Conservation (phyloP, 768 basidiomycete genomes). For the Serendipita indica region DNA sequence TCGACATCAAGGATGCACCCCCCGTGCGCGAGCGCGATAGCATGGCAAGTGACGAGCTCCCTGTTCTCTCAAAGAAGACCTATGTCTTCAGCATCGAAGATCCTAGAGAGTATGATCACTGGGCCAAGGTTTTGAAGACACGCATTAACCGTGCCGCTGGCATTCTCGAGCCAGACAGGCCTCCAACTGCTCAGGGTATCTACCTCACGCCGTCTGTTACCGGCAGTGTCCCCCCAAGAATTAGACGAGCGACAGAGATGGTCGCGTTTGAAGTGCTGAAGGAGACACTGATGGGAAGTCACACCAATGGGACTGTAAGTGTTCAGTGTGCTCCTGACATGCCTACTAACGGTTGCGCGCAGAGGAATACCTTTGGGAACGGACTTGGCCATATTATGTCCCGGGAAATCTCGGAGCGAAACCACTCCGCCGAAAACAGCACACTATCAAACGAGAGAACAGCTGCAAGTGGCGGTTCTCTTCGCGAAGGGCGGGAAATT, state of each 20-base stretch:
- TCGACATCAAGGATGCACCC: conserved; percentile 58
- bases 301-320: too few species aligned
- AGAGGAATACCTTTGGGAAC: background rate
- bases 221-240: conserved; percentile 23
- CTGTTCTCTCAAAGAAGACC: conserved; percentile 47
- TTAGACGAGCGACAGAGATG: conserved; percentile 54
- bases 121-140: conserved; percentile 46
- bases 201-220: conserved; percentile 12
- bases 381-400: background rate
- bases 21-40: background rate
- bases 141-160: conserved; percentile 12
- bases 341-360: too few species aligned
- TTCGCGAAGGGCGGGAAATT: conserved; percentile 5
- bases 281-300: conserved; percentile 51
- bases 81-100: conserved; percentile 95
- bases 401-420: background rate
- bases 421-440: background rate
- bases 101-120: conserved; percentile 55
- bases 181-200: conserved; percentile 11
- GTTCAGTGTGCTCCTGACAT: too few species aligned
- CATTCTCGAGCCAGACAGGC: conserved; percentile 11
- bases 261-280: conserved; percentile 72
- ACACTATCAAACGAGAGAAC: too few species aligned
- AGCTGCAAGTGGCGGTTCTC: background rate
- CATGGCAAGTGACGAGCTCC: conserved; percentile 17